Percentiles rank a stretch among this genome's conserved stretches.
Conservation (phyloP, 2,329 filamentous ascomycete genomes). For the Hirsutella thompsonii region DNA sequence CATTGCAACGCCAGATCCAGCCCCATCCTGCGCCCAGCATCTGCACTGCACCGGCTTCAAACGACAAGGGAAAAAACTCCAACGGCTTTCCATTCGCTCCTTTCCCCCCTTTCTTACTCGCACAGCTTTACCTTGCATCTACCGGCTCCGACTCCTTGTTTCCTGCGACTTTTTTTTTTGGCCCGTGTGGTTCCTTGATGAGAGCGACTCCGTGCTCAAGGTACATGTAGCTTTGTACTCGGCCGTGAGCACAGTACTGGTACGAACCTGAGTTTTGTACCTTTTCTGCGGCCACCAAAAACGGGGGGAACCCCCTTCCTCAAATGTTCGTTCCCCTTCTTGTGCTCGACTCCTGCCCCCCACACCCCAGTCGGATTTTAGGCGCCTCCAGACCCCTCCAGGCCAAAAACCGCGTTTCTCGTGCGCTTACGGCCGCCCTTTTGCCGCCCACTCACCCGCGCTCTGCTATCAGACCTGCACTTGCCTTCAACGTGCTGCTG, state of each 20-base stretch:
- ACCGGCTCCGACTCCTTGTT: not conserved
- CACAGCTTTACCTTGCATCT: not conserved
- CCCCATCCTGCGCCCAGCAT: slow-evolving; percentile 21
- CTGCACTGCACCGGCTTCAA: slow-evolving; percentile 9
- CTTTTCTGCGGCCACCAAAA: too few species aligned
- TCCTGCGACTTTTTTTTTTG: too few species aligned
- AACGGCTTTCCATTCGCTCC: not conserved
- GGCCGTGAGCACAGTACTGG: not conserved
- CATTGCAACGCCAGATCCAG: slow-evolving; percentile 35
- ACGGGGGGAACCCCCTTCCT: too few species aligned
- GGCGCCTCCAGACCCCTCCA: not conserved
- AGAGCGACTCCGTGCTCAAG: too few species aligned
- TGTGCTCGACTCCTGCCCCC: not conserved
- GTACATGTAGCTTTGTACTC: too few species aligned
- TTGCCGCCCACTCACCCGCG: too few species aligned
- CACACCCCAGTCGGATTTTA: not conserved
- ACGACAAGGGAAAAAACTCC: slow-evolving; percentile 1
- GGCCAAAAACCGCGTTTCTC: not conserved
- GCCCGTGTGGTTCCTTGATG: too few species aligned
- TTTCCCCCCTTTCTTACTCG: not conserved
- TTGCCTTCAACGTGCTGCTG: too few species aligned
- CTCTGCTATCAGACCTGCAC: too few species aligned
- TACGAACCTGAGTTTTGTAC: too few species aligned
- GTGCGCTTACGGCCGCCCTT: not conserved
- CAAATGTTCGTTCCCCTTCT: not conserved